Base-by-base conservation (phyloP, 129 eudicot species). In the Tanacetum coccineum region DNA sequence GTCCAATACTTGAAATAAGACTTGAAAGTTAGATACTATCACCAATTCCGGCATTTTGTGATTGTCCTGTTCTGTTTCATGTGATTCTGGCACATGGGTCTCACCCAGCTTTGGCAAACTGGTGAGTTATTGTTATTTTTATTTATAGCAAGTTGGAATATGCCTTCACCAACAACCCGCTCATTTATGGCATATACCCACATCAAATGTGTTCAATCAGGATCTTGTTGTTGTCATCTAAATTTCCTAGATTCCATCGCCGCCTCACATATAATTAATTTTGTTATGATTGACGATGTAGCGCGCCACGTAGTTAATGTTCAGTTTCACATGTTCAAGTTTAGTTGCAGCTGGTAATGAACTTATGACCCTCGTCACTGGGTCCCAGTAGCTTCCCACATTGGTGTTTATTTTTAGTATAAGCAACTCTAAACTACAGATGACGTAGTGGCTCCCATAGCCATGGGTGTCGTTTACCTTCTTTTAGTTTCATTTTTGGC, bases 71-170 rank as follows among this genome's bases (percentile, higher is more conserved):
- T 64, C n/a, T 45, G 39, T 55, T 46, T 39, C 32, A 57, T 32
- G 26, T 36, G 26, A 1, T 52, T 13, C 39, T 21, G 44, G 20
- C 52, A 67, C 79, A 75, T 60, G 80, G 32, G 25, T 49, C 70
- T 68, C 32, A 68, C 70, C 70, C 8, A 75, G 53, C 70, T 68
- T 62, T 75, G 14, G 62, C 64, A 49, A 47, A 62, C 60, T 59
- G 0, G 55, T 21, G n/a, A 59, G 21, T 48, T 30, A 15, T 12
- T 39, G 6, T 64, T 64, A 18, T 51, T 36, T 62, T 40, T 55
- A 4, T 22, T 54, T 61, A n/a, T 21, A 62, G 49, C 70, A 72
- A 51, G 49, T 58, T 66, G 59, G 20, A 44, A 40, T 22, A 66
- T 46, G 42, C 62, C 12, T 59, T 68, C 52, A 18, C n/a, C 44